Percentiles rank a stretch among this genome's conserved stretches.
phyloP scores from a whole-genome alignment of 129 eudicot genomes.

The Mikania micrantha region DNA sequence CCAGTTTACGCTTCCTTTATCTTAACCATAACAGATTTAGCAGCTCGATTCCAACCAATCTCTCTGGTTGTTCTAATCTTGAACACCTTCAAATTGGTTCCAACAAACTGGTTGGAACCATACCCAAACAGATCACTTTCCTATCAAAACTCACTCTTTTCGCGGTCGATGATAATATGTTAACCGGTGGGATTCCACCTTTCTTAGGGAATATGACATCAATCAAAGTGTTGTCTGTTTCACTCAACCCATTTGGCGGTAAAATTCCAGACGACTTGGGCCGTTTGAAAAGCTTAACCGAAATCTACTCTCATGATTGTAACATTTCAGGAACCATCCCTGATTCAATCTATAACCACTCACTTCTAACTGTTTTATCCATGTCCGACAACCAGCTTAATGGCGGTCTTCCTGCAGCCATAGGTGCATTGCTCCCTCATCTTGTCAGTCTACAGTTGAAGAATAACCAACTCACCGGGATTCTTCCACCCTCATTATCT shows the following conservation, averaged over 20 bases:
- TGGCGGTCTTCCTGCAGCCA: slow-evolving; percentile 5
- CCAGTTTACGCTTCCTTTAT: not conserved
- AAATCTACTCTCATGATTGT: not conserved
- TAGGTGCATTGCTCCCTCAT: not conserved
- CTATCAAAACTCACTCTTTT: not conserved
- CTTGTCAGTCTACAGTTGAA: not conserved
- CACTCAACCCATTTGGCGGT: not conserved
- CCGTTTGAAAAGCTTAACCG: not conserved
- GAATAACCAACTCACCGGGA: slow-evolving; percentile 1
- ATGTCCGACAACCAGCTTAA: not conserved
- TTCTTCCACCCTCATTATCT: slow-evolving; percentile 8
- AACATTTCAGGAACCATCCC: slow-evolving; percentile 5
- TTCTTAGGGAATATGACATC: slow-evolving; percentile 4
- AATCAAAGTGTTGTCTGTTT: not conserved
- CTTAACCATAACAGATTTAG: not conserved
- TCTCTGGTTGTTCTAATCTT: slow-evolving; percentile 4
- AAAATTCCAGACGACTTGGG: not conserved
- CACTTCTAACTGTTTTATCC: not conserved
- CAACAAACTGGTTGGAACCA: slow-evolving; percentile 7
- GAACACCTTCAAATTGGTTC: not conserved
- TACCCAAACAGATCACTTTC: slow-evolving; percentile 3
- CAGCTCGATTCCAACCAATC: not conserved
- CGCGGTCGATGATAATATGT: not conserved
- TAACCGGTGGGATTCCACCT: slow-evolving; percentile 8
- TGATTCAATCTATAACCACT: not conserved